Conservation (phyloP, 2,329 filamentous ascomycete species). For the Dactylellina leptospora region DNA sequence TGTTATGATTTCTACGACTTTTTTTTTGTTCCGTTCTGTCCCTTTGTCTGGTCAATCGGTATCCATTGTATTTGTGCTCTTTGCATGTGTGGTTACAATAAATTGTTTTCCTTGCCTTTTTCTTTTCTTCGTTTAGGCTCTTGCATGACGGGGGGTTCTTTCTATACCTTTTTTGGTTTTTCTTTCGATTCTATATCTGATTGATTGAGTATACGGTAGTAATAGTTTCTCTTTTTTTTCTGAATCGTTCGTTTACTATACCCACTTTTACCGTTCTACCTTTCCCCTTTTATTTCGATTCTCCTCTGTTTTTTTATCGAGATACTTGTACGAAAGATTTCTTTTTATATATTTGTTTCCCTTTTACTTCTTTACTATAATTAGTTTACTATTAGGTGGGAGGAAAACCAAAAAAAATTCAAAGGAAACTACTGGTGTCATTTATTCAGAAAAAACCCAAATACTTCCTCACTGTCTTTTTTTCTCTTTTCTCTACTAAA, state of each 20-base stretch:
- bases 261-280: conserved; percentile 56
- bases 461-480: too few relatives aligned
- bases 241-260: conserved; percentile 56
- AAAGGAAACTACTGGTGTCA: conserved; percentile 18
- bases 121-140: background rate
- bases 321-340: conserved; percentile 45
- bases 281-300: conserved; percentile 51
- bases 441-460: background rate
- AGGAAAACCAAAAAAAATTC: conserved; percentile 40
- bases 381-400: conserved; percentile 39
- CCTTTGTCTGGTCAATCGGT: conserved; percentile 30
- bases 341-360: conserved; percentile 38
- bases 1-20: conserved; percentile 33
- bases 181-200: conserved; percentile 35
- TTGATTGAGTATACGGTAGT: conserved; percentile 53
- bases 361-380: conserved; percentile 44
- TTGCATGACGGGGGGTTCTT: conserved; percentile 32
- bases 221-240: conserved; percentile 57
- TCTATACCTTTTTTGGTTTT: background rate
- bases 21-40: conserved; percentile 23
- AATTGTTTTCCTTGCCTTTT: conserved; percentile 20
- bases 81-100: conserved; percentile 30
- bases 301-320: conserved; percentile 52
- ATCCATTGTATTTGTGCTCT: conserved; percentile 33
- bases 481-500: conserved; percentile 54